phyloP scores from a whole-genome alignment of 140 eudicot species.

The Senecio squalidus region DNA sequence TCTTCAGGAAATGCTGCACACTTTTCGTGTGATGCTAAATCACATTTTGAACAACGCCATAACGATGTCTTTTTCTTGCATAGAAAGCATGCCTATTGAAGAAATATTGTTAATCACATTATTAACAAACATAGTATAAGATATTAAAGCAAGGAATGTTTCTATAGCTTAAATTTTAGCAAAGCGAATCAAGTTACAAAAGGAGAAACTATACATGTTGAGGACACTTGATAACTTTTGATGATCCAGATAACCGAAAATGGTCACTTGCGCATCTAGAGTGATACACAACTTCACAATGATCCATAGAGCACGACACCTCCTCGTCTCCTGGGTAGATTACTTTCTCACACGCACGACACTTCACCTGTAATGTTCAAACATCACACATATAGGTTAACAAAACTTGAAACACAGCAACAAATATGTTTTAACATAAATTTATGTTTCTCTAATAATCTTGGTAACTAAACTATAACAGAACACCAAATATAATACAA shows the following conservation, averaged over 20 bases:
- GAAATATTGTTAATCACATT: background rate
- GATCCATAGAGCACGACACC: constrained; percentile 46
- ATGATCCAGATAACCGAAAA: constrained; percentile 17
- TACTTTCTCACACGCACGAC: constrained; percentile 42
- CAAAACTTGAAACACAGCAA: too few relatives aligned
- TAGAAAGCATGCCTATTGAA: constrained; percentile 54
- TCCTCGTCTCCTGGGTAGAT: constrained; percentile 46
- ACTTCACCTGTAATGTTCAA: constrained; percentile 47
- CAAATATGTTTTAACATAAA: too few relatives aligned
- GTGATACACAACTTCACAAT: constrained; percentile 51
- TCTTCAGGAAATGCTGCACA: constrained; percentile 69
- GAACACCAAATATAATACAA: background rate
- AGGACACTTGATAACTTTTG: constrained; percentile 56
- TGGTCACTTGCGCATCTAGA: constrained; percentile 42
- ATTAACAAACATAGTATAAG: background rate
- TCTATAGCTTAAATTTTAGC: background rate
- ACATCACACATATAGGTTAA: too few relatives aligned
- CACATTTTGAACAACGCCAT: constrained; percentile 64
- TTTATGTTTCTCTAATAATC: background rate
- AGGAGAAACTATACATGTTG: constrained; percentile 57
- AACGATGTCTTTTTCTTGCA: constrained; percentile 49
- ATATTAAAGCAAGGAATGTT: background rate
- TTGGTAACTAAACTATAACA: background rate
- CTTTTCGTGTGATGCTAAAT: constrained; percentile 58
- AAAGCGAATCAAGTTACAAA: background rate